phyloP scores from a whole-genome alignment of 2,329 filamentous ascomycete species.

The Mollisia scopiformis region DNA sequence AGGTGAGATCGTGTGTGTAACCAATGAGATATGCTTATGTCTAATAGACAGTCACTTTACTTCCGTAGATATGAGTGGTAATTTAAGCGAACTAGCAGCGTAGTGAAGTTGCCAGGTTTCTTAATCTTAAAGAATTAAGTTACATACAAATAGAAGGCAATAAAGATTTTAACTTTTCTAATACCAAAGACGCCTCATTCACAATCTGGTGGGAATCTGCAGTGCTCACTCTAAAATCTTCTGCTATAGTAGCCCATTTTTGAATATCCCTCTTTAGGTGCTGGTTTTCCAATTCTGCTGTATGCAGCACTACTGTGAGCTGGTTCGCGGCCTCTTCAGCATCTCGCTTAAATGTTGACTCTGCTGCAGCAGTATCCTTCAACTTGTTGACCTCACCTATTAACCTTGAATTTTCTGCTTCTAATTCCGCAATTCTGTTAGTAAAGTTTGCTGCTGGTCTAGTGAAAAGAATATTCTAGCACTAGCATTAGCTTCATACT shows the following conservation, averaged over 20 bases:
- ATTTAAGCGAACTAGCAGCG: background rate
- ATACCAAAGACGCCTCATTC: conserved; percentile 4
- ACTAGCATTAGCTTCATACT: conserved; percentile 16
- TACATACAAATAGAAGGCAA: background rate
- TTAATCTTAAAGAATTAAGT: background rate
- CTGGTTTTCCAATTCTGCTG: conserved; percentile 19
- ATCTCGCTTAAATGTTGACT: conserved; percentile 17
- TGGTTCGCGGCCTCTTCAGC: conserved; percentile 15
- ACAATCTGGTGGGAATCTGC: conserved; percentile 16
- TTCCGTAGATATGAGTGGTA: background rate
- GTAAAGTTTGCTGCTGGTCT: conserved; percentile 19
- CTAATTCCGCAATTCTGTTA: conserved; percentile 21
- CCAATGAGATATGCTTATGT: conserved; percentile 10
- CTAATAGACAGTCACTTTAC: background rate
- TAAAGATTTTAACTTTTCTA: background rate
- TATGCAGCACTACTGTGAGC: conserved; percentile 14
- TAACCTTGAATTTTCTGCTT: conserved; percentile 19
- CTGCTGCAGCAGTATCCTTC: conserved; percentile 15
- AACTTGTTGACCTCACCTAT: conserved; percentile 13
- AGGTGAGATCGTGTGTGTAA: conserved; percentile 11
- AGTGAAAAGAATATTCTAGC: conserved; percentile 16
- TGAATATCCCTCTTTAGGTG: conserved; percentile 22
- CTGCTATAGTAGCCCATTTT: conserved; percentile 19
- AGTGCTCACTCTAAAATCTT: conserved; percentile 18
- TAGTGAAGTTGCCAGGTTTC: background rate